Evolutionary conservation across 1,139 yeast genomes (phyloP), one percentile per base, ranked within the genome.

Genomic region (Geotrichum siamense): DNA sequence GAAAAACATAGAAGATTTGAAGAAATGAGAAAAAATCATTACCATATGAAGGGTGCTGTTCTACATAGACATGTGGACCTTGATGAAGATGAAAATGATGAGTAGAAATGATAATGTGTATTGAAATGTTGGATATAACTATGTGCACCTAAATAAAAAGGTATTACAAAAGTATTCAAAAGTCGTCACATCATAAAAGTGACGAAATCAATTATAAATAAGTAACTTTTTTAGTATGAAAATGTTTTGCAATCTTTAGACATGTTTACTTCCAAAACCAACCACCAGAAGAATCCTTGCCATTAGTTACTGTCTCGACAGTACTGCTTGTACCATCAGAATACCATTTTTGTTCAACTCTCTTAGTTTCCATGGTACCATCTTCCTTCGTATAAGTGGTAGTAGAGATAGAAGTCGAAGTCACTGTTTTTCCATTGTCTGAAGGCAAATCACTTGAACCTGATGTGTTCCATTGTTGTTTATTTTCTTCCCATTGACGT

Each of bases 181-280:
- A 67, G 74, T 43, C 95, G 85, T 61, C 85, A 85, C 60, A 83
- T 79, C 55, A 65, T 80, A 68, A 82, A 79, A 57, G 91, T 72
- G 38, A 77, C 75, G 17, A 58, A 57, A 8, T 51, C 62, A 15
- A 53, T 55, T 9, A 53, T 51, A 8, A 55, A 52, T n/a, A 57
- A 52, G 5, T 64, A 58, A 16, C 61, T 52, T 10, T 59, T 52
- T 12, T 58, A 52, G 9, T 56, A 54, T 6, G 58, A 54, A 10
- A n/a, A n/a, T n/a, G n/a, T n/a, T n/a, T 53, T 46, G 33, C 21
- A 30, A 19, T 16, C n/a, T 19, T 10, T 17, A 25, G 17, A 20
- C 53, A 32, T 23, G 10, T 23, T 23, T 46, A 55, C 42, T 55
- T 54, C 62, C 62, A 58, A 39, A 58, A 58, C 62, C 62, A 58